Evolutionary conservation across 495 filamentous ascomycete genomes (phyloP).

Genomic region (Xylaria grammica): DNA sequence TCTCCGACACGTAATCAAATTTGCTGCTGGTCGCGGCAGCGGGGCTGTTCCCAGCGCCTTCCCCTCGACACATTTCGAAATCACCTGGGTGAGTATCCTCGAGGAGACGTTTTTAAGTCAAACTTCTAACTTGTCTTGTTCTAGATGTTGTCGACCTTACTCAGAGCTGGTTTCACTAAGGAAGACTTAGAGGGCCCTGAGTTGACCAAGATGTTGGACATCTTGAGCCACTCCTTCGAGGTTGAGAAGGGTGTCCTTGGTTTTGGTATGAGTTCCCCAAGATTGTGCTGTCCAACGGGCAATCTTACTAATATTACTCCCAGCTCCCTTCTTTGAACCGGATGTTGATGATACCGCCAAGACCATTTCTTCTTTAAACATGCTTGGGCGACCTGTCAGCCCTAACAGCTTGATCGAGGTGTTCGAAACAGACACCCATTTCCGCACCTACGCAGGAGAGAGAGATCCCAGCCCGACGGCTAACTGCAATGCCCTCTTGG

Average conservation of each 20-base stretch:
- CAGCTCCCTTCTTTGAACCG: constrained; percentile 39
- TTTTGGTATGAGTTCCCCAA: constrained; percentile 29
- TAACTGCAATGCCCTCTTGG: constrained; percentile 51
- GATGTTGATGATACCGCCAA: constrained; percentile 59
- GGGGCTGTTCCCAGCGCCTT: constrained; percentile 33
- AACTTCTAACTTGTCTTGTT: not conserved
- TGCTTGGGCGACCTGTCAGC: constrained; percentile 33
- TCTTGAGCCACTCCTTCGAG: constrained; percentile 26
- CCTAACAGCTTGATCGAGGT: constrained; percentile 38
- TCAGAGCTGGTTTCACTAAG: constrained; percentile 29
- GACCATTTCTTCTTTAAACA: constrained; percentile 39
- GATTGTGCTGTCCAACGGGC: not conserved
- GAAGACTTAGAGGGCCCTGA: constrained; percentile 29
- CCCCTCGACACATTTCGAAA: constrained; percentile 48
- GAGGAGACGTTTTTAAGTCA: constrained; percentile 22
- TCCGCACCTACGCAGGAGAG: constrained; percentile 48
- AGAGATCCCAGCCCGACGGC: constrained; percentile 47
- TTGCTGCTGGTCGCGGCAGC: constrained; percentile 21
- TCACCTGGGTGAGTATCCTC: constrained; percentile 40
- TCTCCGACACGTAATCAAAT: constrained; percentile 26
- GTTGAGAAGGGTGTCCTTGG: constrained; percentile 24
- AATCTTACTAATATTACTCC: constrained; percentile 16
- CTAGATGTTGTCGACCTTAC: constrained; percentile 27
- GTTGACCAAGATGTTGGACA: constrained; percentile 29
- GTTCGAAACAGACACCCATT: constrained; percentile 43